phyloP scores from a whole-genome alignment of 331 rosid genomes.

The Phaseolus coccineus region DNA sequence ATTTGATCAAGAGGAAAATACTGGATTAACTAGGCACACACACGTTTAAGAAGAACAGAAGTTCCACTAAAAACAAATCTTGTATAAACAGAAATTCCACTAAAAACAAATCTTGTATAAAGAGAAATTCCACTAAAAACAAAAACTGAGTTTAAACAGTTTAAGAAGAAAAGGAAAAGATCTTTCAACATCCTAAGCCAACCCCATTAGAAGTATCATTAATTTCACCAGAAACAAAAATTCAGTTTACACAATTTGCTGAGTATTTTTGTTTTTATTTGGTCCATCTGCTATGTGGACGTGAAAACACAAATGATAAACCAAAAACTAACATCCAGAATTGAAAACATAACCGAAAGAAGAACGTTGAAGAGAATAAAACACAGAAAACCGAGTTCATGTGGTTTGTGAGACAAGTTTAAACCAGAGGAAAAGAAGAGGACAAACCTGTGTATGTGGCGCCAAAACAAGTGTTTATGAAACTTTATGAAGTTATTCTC shows the following conservation, averaged over 20 bases:
- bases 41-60: neutral
- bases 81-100: neutral
- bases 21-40: neutral
- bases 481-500: neutral
- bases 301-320: neutral
- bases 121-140: neutral
- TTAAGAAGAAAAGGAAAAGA: neutral
- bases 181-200: neutral
- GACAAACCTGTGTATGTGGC: slow-evolving; percentile 44
- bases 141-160: neutral
- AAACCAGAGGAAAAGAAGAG: slow-evolving; percentile 1
- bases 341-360: neutral
- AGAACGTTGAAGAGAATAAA: neutral
- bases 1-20: neutral
- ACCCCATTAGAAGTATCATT: neutral
- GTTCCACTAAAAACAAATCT: neutral
- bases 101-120: neutral
- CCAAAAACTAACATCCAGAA: neutral
- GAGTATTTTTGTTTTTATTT: neutral
- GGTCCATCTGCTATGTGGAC: neutral
- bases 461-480: slow-evolving; percentile 36
- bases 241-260: neutral
- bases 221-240: neutral
- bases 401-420: neutral
- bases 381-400: neutral